Base-by-base conservation (phyloP, 345 rosid species). In the Aquilaria malaccensis region DNA sequence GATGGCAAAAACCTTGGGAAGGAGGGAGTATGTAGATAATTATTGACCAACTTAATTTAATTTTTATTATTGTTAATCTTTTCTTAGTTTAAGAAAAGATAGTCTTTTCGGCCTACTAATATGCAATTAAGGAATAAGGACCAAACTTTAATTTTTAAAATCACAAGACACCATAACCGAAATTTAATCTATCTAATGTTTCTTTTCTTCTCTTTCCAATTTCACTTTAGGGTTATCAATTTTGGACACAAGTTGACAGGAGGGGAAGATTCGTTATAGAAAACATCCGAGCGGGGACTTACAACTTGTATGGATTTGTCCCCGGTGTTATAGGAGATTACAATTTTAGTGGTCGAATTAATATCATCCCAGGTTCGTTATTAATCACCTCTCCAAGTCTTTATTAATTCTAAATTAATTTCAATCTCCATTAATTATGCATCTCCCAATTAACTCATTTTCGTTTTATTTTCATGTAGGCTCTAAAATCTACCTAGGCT, bases 141-240 rank as follows among this genome's bases (percentile, higher is more conserved):
- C 1, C 22, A 22, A 22, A 22, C 22, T 22, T 22, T 22, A 22
- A 22, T 22, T 22, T 22, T 22, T 22, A 1, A 22, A 22, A 22
- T 0, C 22, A 22, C 22, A 22, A 22, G 22, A 22, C 22, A 22
- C 22, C 22, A 22, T 22, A 22, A 22, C 22, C 22, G 1, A 4
- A 3, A 45, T 15, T 57, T 7, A 2, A 45, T 11, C 46, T 2
- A 37, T 37, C 13, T 13, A 30, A 13, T 29, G 9, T 30, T 48
- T 14, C 30, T 30, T 12, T 9, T 30, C 4, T 37, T 52, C 13
- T 54, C 15, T 33, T 12, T 14, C 3, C 30, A 63, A 41, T 67
- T 11, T 6, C 30, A 63, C 41, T 67, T 11, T 68, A 94, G 99
- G 97, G 93, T 45, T 88, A 94, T 72, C 99, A 94, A 31, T 94